Evolutionary conservation across 306 rosid species (phyloP).

Genomic region (Quercus robur): DNA sequence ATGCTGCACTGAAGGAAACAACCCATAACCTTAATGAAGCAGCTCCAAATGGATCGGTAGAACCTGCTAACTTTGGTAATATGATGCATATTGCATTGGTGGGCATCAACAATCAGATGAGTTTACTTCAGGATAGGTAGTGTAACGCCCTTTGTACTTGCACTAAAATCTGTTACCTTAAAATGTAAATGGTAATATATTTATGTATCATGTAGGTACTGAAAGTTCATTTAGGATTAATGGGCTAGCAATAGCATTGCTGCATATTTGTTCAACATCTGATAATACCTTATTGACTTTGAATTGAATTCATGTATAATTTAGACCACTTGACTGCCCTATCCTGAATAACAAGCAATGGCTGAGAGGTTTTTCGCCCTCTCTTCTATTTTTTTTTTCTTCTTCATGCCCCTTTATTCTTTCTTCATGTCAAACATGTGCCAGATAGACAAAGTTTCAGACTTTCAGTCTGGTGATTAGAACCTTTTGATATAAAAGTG

Average conservation of each 20-base stretch:
- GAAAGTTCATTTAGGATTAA: constrained; percentile 10
- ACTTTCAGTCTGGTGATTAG: constrained; percentile 9
- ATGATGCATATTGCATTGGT: constrained; percentile 95
- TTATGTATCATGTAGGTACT: neutral
- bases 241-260: neutral
- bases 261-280: neutral
- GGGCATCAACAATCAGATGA: constrained; percentile 95
- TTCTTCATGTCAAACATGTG: neutral
- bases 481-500: constrained; percentile 1
- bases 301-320: neutral
- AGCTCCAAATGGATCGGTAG: constrained; percentile 42
- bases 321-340: neutral
- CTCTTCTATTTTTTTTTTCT: neutral
- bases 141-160: neutral
- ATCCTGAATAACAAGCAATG: neutral
- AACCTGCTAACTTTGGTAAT: constrained; percentile 61
- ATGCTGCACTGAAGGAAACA: constrained; percentile 79
- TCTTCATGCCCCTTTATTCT: neutral
- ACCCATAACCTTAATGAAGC: constrained; percentile 47
- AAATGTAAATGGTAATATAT: constrained; percentile 3
- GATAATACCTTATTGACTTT: neutral
- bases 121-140: constrained; percentile 97
- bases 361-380: neutral
- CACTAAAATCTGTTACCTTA: neutral
- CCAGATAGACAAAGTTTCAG: constrained; percentile 9